Evolutionary conservation across 371 early-diverging fungal species (phyloP).

Genomic region (Actinomortierella wolfii): DNA sequence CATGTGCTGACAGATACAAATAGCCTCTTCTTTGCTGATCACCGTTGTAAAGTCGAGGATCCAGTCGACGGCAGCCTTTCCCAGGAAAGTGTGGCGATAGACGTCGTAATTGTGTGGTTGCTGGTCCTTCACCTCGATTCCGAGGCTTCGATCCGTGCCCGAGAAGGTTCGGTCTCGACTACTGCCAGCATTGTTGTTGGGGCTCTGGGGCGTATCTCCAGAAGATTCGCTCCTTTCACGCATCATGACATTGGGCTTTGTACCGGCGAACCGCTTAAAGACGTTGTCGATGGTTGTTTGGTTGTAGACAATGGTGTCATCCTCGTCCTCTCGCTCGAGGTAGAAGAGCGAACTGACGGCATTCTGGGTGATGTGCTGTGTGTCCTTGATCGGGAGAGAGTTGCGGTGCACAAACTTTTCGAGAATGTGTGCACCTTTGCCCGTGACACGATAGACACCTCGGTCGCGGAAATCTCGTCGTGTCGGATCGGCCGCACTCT

Average conservation of each 20-base stretch:
- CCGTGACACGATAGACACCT: slow-evolving; percentile 61
- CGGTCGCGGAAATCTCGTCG: slow-evolving; percentile 58
- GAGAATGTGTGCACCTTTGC: slow-evolving; percentile 63
- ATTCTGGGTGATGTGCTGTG: slow-evolving; percentile 30
- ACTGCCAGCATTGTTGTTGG: slow-evolving; percentile 5
- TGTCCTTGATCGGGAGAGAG: slow-evolving; percentile 22
- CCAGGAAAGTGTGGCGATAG: slow-evolving; percentile 38
- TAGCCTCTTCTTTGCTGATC: slow-evolving; percentile 67
- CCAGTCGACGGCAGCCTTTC: slow-evolving; percentile 61
- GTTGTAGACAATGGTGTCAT: slow-evolving; percentile 34
- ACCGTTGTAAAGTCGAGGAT: slow-evolving; percentile 63
- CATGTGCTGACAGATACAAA: slow-evolving; percentile 57
- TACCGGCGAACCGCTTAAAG: slow-evolving; percentile 46
- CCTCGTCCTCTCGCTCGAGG: slow-evolving; percentile 40
- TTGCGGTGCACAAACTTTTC: slow-evolving; percentile 50
- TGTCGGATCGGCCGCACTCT: slow-evolving; percentile 56
- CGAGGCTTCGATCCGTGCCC: slow-evolving; percentile 25
- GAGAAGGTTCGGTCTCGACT: slow-evolving; percentile 18
- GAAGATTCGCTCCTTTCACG: not conserved
- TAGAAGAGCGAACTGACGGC: slow-evolving; percentile 27
- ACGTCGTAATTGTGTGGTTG: slow-evolving; percentile 29
- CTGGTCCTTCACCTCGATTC: slow-evolving; percentile 46
- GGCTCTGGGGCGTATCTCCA: not conserved
- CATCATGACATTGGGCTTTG: slow-evolving; percentile 31
- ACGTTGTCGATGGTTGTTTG: slow-evolving; percentile 31